phyloP scores from a whole-genome alignment of 2,329 filamentous ascomycete species.

The Diatrype stigma region DNA sequence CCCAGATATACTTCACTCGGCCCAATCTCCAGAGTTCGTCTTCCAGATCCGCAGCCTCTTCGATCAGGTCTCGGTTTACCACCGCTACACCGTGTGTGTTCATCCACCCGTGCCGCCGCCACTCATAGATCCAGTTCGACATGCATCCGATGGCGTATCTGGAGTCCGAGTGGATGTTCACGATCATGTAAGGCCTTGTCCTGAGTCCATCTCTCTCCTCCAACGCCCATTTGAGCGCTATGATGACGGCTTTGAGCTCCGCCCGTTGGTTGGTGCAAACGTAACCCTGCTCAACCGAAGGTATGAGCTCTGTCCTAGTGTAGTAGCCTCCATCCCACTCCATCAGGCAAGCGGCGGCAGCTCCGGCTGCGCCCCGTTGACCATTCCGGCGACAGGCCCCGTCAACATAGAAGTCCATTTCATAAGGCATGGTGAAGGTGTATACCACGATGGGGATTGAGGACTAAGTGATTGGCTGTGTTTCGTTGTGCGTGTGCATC shows the following conservation, averaged over 20 bases:
- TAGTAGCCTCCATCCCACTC: background rate
- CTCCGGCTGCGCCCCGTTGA: constrained; percentile 17
- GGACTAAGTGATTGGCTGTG: no score
- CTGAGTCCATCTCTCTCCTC: constrained; percentile 8
- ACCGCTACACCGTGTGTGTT: constrained; percentile 14
- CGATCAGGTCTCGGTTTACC: constrained; percentile 19
- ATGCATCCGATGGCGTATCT: constrained; percentile 19
- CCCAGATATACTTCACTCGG: no score
- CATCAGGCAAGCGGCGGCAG: constrained; percentile 25
- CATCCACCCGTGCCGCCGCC: constrained; percentile 17
- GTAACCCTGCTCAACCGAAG: no score
- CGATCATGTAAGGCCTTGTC: constrained; percentile 7
- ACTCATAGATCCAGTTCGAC: constrained; percentile 16
- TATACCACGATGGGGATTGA: no score
- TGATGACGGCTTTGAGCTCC: constrained; percentile 1
- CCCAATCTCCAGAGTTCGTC: no score
- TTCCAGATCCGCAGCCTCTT: constrained; percentile 1
- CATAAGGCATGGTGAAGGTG: constrained; percentile 24
- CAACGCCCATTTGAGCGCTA: constrained; percentile 19
- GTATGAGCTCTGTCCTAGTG: no score
- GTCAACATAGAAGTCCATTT: constrained; percentile 30
- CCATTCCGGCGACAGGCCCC: constrained; percentile 31
- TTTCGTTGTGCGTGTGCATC: no score
- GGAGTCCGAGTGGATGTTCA: constrained; percentile 21
- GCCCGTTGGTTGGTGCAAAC: constrained; percentile 4